phyloP scores from a whole-genome alignment of 2,329 filamentous ascomycete species.

The Whalleya microplaca region DNA sequence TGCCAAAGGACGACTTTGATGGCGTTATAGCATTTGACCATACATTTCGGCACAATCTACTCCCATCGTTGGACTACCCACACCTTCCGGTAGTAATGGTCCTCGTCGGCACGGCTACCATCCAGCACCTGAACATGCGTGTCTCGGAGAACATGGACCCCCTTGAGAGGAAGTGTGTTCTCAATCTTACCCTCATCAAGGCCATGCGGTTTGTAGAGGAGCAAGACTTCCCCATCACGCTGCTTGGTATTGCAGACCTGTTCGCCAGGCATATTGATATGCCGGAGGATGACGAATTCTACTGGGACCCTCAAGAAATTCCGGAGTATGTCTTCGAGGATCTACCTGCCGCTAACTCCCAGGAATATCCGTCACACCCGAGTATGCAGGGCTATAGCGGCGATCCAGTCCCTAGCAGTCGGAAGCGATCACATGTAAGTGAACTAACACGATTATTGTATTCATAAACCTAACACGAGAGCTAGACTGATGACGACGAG shows the following conservation, averaged over 20 bases:
- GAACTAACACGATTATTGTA: not conserved
- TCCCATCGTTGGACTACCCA: conserved; percentile 30
- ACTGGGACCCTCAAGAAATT: conserved; percentile 52
- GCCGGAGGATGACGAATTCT: conserved; percentile 42
- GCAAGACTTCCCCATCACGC: conserved; percentile 46
- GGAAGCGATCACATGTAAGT: conserved; percentile 56
- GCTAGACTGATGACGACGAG: conserved; percentile 41
- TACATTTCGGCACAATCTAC: conserved; percentile 45
- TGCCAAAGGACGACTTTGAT: conserved; percentile 49
- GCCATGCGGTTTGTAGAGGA: conserved; percentile 43
- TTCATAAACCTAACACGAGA: conserved; percentile 22
- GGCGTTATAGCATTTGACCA: conserved; percentile 59
- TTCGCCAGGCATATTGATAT: conserved; percentile 52
- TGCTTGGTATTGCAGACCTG: conserved; percentile 49
- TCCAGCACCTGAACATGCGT: conserved; percentile 59
- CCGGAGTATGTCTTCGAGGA: conserved; percentile 54
- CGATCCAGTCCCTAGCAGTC: conserved; percentile 29
- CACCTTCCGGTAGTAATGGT: conserved; percentile 49
- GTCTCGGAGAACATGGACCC: conserved; percentile 44
- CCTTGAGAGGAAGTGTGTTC: conserved; percentile 52
- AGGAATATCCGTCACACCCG: conserved; percentile 38
- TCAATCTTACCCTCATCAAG: conserved; percentile 40
- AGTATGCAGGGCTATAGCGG: conserved; percentile 17
- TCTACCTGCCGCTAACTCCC: conserved; percentile 45
- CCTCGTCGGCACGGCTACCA: conserved; percentile 54